These are phyloP conservation scores for Aspergillus pseudotamarii DNA, from an alignment of 2,329 filamentous ascomycete species.

Conservation along the genomic window DNA sequence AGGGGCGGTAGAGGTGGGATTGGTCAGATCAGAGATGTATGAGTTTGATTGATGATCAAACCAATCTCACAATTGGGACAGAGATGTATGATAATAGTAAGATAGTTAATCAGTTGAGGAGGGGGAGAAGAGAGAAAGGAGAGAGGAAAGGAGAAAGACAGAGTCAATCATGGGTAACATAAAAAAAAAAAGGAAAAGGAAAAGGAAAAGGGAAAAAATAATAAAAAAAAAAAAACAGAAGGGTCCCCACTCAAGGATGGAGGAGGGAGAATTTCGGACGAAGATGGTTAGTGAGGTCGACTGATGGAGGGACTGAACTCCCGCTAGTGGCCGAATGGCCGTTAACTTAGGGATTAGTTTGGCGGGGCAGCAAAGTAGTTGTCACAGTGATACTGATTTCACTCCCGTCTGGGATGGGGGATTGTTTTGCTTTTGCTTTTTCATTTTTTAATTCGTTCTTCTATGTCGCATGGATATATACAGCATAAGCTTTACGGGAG, in stretches of 20 bases:
- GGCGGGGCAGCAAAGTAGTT: constrained; percentile 13
- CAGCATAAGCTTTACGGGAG: neutral
- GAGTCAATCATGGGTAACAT: neutral
- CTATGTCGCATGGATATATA: neutral
- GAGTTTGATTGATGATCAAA: constrained; percentile 10
- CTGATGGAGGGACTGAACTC: constrained; percentile 3
- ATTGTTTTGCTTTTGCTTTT: neutral
- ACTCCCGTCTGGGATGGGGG: neutral
- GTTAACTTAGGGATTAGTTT: constrained; percentile 9
- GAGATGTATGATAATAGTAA: constrained; percentile 6
- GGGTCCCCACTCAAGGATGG: constrained; percentile 1
- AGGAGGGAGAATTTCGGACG: neutral
- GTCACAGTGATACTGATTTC: constrained; percentile 16
- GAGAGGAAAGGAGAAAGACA: constrained; percentile 12
- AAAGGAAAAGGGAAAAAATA: neutral
- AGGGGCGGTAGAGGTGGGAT: constrained; percentile 9
- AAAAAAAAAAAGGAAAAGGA: neutral
- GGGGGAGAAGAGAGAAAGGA: constrained; percentile 15
- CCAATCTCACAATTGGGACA: constrained; percentile 12
- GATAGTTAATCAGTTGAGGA: constrained; percentile 14
- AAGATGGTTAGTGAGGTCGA: constrained; percentile 6
- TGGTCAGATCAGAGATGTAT: constrained; percentile 10
- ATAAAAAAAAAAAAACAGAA: constrained; percentile 13
- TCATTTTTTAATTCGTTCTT: neutral
- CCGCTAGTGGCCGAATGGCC: constrained; percentile 4